Conservation (phyloP, 495 filamentous ascomycete species). For the Neurospora intermedia region DNA sequence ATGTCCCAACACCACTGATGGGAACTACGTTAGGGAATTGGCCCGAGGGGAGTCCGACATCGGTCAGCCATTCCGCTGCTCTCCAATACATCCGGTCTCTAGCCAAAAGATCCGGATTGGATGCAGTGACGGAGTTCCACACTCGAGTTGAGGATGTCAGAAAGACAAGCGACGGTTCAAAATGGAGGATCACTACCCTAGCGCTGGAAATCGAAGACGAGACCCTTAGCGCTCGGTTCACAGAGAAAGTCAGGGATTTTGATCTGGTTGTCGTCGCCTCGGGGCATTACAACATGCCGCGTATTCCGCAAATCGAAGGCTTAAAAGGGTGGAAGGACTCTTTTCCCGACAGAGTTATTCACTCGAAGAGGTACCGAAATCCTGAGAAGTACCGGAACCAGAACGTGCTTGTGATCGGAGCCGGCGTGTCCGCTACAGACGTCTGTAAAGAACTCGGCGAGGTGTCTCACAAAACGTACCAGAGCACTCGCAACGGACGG, state of each 20-base stretch:
- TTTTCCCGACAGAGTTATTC: constrained; percentile 41
- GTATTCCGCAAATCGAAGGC: constrained; percentile 44
- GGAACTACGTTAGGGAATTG: constrained; percentile 47
- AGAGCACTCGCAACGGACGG: constrained; percentile 45
- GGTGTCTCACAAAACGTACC: constrained; percentile 41
- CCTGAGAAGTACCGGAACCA: constrained; percentile 34
- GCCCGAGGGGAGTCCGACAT: constrained; percentile 46
- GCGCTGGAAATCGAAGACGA: constrained; percentile 21
- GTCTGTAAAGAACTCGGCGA: constrained; percentile 47
- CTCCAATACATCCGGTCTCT: constrained; percentile 51
- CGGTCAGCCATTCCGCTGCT: constrained; percentile 44
- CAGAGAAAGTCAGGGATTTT: constrained; percentile 29
- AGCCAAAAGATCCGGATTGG: constrained; percentile 36
- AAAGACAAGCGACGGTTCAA: constrained; percentile 28
- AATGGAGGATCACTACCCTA: constrained; percentile 41
- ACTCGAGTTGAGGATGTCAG: constrained; percentile 45
- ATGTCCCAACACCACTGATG: constrained; percentile 53
- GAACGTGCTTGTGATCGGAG: constrained; percentile 51
- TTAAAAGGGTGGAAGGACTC: constrained; percentile 40
- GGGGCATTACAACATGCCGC: constrained; percentile 49
- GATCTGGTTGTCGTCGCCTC: constrained; percentile 48
- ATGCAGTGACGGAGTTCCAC: constrained; percentile 40
- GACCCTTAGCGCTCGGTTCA: neutral
- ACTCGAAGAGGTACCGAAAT: constrained; percentile 52
- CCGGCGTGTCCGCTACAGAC: constrained; percentile 49